Percentiles rank a stretch among this genome's conserved stretches.
Evolutionary conservation across 768 basidiomycete genomes (phyloP).

Genomic region (Phlegmacium glaucopus): DNA sequence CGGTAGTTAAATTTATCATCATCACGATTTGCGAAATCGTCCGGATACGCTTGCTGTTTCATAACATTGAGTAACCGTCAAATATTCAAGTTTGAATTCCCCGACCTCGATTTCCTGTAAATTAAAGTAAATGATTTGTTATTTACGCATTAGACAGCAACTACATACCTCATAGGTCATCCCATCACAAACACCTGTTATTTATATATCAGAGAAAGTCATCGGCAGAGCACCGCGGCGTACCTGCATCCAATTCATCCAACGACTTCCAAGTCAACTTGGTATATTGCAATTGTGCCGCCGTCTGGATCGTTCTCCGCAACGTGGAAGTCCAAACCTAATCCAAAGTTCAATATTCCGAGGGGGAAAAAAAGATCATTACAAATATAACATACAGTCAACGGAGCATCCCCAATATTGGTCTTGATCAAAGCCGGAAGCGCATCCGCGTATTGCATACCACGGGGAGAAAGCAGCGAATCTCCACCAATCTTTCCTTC

Average conservation of each 20-base stretch:
- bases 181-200: slow-evolving; percentile 85
- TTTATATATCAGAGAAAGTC: not conserved
- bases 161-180: slow-evolving; percentile 85
- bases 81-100: not conserved
- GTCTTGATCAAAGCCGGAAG: slow-evolving; percentile 85
- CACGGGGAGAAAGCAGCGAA: slow-evolving; percentile 78
- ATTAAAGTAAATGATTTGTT: not conserved
- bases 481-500: slow-evolving; percentile 99
- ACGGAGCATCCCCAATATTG: slow-evolving; percentile 83
- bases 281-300: slow-evolving; percentile 71
- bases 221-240: slow-evolving; percentile 3
- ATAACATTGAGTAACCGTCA: not conserved
- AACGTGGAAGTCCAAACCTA: slow-evolving; percentile 99
- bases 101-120: slow-evolving; percentile 84
- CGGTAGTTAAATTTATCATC: slow-evolving; percentile 99
- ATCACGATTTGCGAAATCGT: slow-evolving; percentile 97
- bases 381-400: slow-evolving; percentile 58
- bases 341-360: not conserved
- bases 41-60: slow-evolving; percentile 84
- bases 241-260: slow-evolving; percentile 93
- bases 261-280: slow-evolving; percentile 99
- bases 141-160: not conserved
- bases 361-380: not conserved
- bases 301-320: slow-evolving; percentile 89
- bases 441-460: slow-evolving; percentile 80